Base-by-base conservation (phyloP, 116 monocot genomes). In the Trichopus zeylanicus region DNA sequence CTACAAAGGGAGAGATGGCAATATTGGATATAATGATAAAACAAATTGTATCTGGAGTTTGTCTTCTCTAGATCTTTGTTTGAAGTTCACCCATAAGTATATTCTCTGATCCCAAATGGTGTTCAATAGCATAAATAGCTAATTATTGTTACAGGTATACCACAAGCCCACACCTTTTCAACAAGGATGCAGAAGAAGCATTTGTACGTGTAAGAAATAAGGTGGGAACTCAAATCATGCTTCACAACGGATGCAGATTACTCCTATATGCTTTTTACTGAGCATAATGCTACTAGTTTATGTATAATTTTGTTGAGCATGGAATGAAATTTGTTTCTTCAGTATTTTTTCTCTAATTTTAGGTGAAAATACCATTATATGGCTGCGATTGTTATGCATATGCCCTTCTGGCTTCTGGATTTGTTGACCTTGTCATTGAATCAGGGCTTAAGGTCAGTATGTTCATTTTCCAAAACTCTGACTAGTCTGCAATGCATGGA, bases 311-410 rank as follows among this genome's bases (percentile, higher is more conserved):
- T n/a, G n/a, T n/a, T n/a, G n/a, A n/a, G n/a, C n/a, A n/a, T n/a
- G n/a, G n/a, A n/a, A n/a, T n/a, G n/a, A n/a, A n/a, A n/a, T n/a
- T n/a, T n/a, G n/a, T n/a, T 48, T 48, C 6, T 48, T 48, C n/a
- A 3, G 12, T 48, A 6, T 5, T 61, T 31, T 39, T 69, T 9
- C 32, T 57, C 20, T 61, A 13, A 48, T 60, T 19, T 11, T 26
- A 95, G 95, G 90, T 95, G n/a, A 95, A 87, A 81, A 90, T 95
- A 33, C 90, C 87, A 59, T 57, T 90, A 9, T 95, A 95, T 79
- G 95, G 87, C 20, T 90, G 95, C 59, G 95, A 95, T 79, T 95
- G 87, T 68, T 95, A 95, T 66, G 95, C 95, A 10, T 95, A 95
- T 75, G 95, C 95, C 32, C 95, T 95, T 58, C 57, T 90, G 33